These are phyloP conservation scores for Nannochloropsis oceanica DNA, from an alignment of 108 stramenopile species.

Conservation along the genomic window DNA sequence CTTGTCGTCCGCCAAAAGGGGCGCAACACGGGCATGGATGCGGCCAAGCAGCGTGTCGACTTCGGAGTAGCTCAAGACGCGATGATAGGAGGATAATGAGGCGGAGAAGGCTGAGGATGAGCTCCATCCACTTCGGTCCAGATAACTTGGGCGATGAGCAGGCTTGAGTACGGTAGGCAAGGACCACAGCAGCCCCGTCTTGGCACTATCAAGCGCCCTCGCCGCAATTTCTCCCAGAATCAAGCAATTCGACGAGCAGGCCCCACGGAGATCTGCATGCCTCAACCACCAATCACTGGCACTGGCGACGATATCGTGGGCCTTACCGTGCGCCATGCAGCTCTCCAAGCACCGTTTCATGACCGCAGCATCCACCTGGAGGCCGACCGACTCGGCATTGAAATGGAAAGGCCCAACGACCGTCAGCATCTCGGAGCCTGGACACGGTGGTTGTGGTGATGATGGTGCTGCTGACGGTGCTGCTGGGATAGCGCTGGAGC, in stretches of 20 bases:
- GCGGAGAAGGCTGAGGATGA: too few species aligned
- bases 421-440: background rate
- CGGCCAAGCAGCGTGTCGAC: background rate
- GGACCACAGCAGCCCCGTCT: background rate
- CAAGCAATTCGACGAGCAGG: background rate
- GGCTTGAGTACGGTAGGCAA: background rate
- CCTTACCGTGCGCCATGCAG: background rate
- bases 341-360: background rate
- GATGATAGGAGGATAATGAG: too few species aligned
- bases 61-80: background rate
- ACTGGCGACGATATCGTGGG: background rate
- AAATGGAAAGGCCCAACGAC: background rate
- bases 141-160: background rate
- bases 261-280: background rate
- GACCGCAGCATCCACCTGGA: background rate
- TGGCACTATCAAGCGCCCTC: background rate
- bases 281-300: background rate
- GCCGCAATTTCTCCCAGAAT: background rate
- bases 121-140: background rate
- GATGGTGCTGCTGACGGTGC: background rate
- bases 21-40: background rate
- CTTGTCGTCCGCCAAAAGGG: background rate
- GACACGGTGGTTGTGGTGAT: background rate
- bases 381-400: background rate
- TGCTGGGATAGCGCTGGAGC: background rate